Conservation (phyloP, 371 early-diverging fungal genomes). For the Apophysomyces trapeziformis region DNA sequence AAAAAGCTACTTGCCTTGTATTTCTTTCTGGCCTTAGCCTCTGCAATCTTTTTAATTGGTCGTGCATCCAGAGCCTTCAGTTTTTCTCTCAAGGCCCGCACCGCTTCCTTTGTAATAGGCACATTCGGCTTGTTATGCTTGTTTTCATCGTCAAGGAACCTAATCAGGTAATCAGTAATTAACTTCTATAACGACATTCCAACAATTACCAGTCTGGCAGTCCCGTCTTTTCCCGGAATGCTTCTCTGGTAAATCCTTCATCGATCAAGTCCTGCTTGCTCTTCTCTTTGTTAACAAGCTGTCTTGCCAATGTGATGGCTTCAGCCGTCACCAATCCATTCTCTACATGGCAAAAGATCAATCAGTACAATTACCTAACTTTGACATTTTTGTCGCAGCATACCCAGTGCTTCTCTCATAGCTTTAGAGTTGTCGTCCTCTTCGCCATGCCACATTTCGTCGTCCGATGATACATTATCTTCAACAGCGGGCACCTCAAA, state of each 20-base stretch:
- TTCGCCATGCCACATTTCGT: constrained; percentile 69
- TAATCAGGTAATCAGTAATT: neutral
- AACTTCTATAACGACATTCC: neutral
- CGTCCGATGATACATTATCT: constrained; percentile 60
- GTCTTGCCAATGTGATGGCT: constrained; percentile 88
- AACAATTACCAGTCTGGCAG: constrained; percentile 79
- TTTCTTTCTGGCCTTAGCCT: constrained; percentile 97
- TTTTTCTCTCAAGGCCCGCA: constrained; percentile 78
- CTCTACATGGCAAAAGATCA: constrained; percentile 27
- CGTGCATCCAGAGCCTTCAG: constrained; percentile 90
- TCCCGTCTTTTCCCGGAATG: constrained; percentile 84
- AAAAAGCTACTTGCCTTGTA: constrained; percentile 48
- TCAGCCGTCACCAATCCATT: constrained; percentile 77
- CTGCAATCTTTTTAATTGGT: constrained; percentile 98
- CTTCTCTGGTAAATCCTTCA: constrained; percentile 87
- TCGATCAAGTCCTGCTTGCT: constrained; percentile 83
- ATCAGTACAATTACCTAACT: neutral
- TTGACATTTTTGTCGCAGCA: constrained; percentile 3
- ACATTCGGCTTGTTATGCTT: constrained; percentile 85
- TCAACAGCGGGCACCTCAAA: constrained; percentile 64
- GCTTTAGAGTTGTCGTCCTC: constrained; percentile 74
- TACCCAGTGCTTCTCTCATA: constrained; percentile 57
- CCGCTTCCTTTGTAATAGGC: constrained; percentile 96
- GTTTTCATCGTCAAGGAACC: constrained; percentile 89
- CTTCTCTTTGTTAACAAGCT: constrained; percentile 78